Conservation (phyloP, 345 rosid species). For the Psidium guajava region DNA sequence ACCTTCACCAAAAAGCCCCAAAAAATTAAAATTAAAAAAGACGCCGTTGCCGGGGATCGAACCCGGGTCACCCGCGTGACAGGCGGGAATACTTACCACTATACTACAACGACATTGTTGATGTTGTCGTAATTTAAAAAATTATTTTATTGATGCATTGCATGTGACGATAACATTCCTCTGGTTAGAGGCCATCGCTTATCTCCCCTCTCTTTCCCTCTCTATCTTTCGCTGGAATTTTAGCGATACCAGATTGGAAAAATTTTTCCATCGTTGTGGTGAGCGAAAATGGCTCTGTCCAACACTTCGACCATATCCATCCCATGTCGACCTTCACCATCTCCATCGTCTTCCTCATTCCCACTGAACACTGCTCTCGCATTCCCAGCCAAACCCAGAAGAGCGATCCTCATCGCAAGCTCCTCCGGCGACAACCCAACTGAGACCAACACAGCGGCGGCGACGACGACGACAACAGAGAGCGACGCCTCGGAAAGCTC, state of each 20-base stretch:
- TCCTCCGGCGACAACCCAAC: not conserved
- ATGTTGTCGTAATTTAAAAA: no score
- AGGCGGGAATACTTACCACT: slow-evolving; percentile 95
- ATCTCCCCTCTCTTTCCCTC: not conserved
- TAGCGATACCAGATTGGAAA: not conserved
- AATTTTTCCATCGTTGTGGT: not conserved
- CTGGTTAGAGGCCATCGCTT: not conserved
- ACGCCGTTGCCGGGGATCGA: slow-evolving; percentile 96
- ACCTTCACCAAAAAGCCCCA: accelerated
- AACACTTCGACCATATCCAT: slow-evolving; percentile 7
- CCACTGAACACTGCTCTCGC: not conserved
- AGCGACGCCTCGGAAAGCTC: slow-evolving; percentile 21
- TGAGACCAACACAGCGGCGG: not conserved
- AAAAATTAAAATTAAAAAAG: accelerated
- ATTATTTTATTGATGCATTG: no score
- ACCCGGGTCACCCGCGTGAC: slow-evolving; percentile 97
- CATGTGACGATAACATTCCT: slow-evolving; percentile 3
- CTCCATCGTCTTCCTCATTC: not conserved
- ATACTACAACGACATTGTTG: slow-evolving; percentile 66
- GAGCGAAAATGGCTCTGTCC: slow-evolving; percentile 17
- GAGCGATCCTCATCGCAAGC: not conserved
- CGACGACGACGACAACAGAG: not conserved
- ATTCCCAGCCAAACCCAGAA: slow-evolving; percentile 4
- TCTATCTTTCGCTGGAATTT: not conserved
- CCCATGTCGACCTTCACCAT: not conserved